phyloP scores from a whole-genome alignment of 2,329 filamentous ascomycete species.

The Penicillium sp. region DNA sequence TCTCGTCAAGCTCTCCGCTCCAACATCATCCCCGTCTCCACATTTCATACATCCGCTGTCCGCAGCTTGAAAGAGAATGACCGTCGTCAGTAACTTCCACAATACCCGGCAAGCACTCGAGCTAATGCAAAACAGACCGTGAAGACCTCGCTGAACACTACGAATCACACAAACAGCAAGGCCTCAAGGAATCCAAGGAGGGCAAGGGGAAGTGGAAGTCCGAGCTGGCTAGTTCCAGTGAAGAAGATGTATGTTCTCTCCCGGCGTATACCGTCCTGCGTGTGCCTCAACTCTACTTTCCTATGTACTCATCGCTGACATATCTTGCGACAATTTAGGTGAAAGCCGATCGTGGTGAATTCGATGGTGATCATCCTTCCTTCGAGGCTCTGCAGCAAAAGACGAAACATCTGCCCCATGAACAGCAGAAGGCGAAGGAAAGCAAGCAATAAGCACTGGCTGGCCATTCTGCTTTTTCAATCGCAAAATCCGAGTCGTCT shows the following conservation, averaged over 20 bases:
- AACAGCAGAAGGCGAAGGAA: slow-evolving; percentile 7
- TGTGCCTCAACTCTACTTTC: too few species aligned
- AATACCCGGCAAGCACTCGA: neutral
- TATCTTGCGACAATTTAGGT: slow-evolving; percentile 28
- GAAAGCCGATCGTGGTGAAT: slow-evolving; percentile 63
- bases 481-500: neutral
- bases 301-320: slow-evolving; percentile 1
- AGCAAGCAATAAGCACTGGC: slow-evolving; percentile 5
- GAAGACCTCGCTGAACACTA: slow-evolving; percentile 48
- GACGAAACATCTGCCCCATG: slow-evolving; percentile 51
- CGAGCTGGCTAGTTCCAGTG: slow-evolving; percentile 75
- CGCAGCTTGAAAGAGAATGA: slow-evolving; percentile 39
- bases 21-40: slow-evolving; percentile 17
- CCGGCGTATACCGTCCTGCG: neutral
- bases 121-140: slow-evolving; percentile 33
- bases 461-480: neutral
- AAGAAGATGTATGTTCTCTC: slow-evolving; percentile 64
- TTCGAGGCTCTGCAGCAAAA: slow-evolving; percentile 58
- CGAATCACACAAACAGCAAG: slow-evolving; percentile 64
- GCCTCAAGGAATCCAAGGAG: slow-evolving; percentile 50
- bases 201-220: slow-evolving; percentile 76
- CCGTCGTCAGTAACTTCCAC: slow-evolving; percentile 26
- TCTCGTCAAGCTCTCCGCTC: slow-evolving; percentile 25
- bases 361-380: slow-evolving; percentile 44
- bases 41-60: slow-evolving; percentile 33